These are phyloP conservation scores for Teratosphaeriaceae sp. DNA, from an alignment of 2,329 filamentous ascomycete species.

Conservation along the genomic window DNA sequence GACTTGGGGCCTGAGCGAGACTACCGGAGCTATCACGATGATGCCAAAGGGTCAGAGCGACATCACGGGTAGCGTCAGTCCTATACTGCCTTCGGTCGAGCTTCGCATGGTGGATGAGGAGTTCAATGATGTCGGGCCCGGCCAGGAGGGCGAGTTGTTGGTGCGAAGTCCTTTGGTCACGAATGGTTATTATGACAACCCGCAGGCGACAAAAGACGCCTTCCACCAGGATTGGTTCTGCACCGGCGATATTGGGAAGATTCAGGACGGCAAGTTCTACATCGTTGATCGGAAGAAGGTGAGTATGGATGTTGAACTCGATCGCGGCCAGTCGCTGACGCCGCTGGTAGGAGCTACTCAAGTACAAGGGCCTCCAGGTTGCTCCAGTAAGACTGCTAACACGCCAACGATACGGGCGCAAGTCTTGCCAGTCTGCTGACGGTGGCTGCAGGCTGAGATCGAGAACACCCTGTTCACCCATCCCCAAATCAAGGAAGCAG, in stretches of 20 bases:
- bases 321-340: neutral
- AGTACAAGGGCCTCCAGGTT: conserved; percentile 42
- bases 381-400: conserved; percentile 30
- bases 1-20: conserved; percentile 31
- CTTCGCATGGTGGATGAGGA: conserved; percentile 38
- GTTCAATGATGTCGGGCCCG: conserved; percentile 34
- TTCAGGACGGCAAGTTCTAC: conserved; percentile 76
- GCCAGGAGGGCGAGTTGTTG: conserved; percentile 25
- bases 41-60: conserved; percentile 31
- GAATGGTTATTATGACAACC: conserved; percentile 68
- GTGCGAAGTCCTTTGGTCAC: conserved; percentile 32
- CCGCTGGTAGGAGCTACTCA: conserved; percentile 53
- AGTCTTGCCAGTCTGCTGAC: too few species aligned
- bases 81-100: conserved; percentile 34
- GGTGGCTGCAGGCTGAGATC: conserved; percentile 30
- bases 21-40: conserved; percentile 30
- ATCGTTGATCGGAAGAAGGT: conserved; percentile 66
- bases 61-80: conserved; percentile 25
- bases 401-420: too few species aligned
- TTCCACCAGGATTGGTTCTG: conserved; percentile 80
- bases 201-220: conserved; percentile 60
- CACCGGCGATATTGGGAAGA: conserved; percentile 77
- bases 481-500: conserved; percentile 36
- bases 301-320: neutral
- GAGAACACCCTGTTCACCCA: conserved; percentile 40